These are phyloP conservation scores for Emmonsia crescens DNA, from an alignment of 2,329 filamentous ascomycete genomes.

Conservation along the genomic window DNA sequence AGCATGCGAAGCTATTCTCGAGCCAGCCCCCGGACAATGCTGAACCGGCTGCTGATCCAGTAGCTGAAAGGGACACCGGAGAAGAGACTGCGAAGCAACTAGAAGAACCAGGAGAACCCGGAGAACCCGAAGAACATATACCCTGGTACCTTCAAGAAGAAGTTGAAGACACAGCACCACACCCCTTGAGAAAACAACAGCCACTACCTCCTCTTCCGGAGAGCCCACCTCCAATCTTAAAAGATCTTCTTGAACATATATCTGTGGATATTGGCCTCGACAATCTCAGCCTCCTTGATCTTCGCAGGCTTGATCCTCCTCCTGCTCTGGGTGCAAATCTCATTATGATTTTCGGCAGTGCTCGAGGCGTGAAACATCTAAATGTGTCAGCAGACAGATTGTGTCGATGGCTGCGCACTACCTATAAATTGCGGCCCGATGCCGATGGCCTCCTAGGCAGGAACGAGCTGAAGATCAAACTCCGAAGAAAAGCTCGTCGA, in stretches of 20 bases:
- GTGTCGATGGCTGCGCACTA: constrained; percentile 69
- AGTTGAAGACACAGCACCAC: constrained; percentile 28
- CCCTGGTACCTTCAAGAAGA: constrained; percentile 65
- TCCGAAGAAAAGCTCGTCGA: constrained; percentile 67
- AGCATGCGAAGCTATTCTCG: neutral
- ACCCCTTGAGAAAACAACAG: constrained; percentile 42
- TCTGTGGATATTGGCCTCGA: constrained; percentile 81
- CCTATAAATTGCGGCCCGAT: constrained; percentile 60
- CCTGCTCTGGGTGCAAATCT: constrained; percentile 79
- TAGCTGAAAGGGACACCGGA: neutral
- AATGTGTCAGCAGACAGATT: constrained; percentile 85
- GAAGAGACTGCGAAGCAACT: neutral
- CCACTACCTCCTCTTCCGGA: constrained; percentile 54
- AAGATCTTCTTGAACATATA: constrained; percentile 62
- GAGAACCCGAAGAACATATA: constrained; percentile 25
- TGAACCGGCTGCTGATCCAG: neutral
- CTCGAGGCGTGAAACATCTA: constrained; percentile 84
- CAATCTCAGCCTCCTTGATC: constrained; percentile 66
- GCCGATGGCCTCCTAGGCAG: constrained; percentile 83
- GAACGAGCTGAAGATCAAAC: constrained; percentile 81
- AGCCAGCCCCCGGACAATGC: neutral
- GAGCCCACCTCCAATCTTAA: constrained; percentile 59
- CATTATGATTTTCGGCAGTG: constrained; percentile 86
- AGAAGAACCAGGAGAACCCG: constrained; percentile 12
- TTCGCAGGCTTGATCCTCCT: constrained; percentile 74